Evolutionary conservation across 2,329 filamentous ascomycete genomes (phyloP), one percentile per base, ranked within the genome.

Genomic region (Sarocladiaceae sp.): DNA sequence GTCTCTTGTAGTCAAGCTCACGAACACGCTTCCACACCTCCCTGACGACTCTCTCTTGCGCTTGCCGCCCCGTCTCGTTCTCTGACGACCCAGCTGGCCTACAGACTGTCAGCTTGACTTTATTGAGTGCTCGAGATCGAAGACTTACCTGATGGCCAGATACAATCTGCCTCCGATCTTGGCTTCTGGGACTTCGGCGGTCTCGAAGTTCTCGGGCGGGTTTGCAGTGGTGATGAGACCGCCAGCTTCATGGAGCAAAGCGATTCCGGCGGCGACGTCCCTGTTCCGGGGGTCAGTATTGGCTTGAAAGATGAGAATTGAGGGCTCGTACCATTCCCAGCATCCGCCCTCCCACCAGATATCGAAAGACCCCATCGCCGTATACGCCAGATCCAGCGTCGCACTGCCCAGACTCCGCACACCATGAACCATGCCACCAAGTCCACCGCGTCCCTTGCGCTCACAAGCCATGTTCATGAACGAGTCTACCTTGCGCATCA

Each of bases 311-410:
- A 24, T 4, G 13, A 31, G 23, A 24, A 23, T 11, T 21, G 19
- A 11, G 15, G 18, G 2, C 60, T n/a, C 71, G 51, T 54, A 82
- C 80, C 85, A 89, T 62, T 88, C 85, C 84, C 84, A 88, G 55
- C 83, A 88, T 0, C 84, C 84, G 3, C 83, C 85, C 58, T 89
- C 84, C 84, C 84, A 89, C 84, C 85, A 88, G 10, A 88, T 86
- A 61, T 89, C 85, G 51, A 88, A 82, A 0, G 79, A 70, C 0
- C 85, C 85, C 74, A 85, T 85, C 11, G 85, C 85, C 9, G 79
- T 78, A 58, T 88, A 89, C 0, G 83, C 84, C 40, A 89, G 62
- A 60, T 88, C 85, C 44, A 89, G 58, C 2, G 85, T 86, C 7
- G 85, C 85, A 55, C 82, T 76, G 19, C 84, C 84, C 46, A 89